Base-by-base conservation (phyloP, 176 grass and related monocot species). In the maize (Zea mays) region DNA sequence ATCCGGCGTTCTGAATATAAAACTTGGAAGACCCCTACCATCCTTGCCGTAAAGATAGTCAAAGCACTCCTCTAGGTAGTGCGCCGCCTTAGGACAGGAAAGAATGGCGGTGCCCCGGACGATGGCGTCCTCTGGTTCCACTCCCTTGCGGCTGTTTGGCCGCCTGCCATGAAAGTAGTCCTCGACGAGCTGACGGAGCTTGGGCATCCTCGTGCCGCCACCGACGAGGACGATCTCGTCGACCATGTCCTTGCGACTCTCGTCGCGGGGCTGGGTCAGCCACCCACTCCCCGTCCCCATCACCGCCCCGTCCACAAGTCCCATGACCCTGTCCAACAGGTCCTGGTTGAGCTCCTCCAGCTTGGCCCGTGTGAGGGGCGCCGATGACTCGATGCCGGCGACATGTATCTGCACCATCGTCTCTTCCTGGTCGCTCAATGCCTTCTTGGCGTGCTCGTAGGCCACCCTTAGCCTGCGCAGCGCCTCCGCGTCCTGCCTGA, bases 391-490 rank as follows among this genome's bases (percentile, higher is more conserved):
- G n/a, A 69, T 19, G 4, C 43, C 7, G n/a, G n/a, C n/a, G n/a
- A n/a, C n/a, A n/a, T n/a, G n/a, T n/a, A n/a, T n/a, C n/a, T n/a
- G n/a, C n/a, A 40, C 19, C 41, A 5, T 7, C 8, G 60, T 62
- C 27, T 57, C 6, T 2, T 56, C 20, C 3, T 19, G 49, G 6
- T 55, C 50, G 71, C 81, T 83, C 62, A 75, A n/a, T 4, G 27
- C 39, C 71, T 75, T 83, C 62, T 83, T 83, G 71, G 81, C 81
- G 38, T 48, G 49, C 62, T 83, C 81, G 27, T 71, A 75, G 6
- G 49, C 71, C 16, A 11, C 34, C 49, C 5, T 75, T 16, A 83
- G 4, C 17, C 16, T 46, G 9, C 50, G 37, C 21, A 45, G 38
- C 8, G 61, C 70, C 42, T 14, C 2, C 67, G 11, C 19, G 43